Conservation (phyloP, 208 protist genomes). For the Crithidia acanthocephali region DNA sequence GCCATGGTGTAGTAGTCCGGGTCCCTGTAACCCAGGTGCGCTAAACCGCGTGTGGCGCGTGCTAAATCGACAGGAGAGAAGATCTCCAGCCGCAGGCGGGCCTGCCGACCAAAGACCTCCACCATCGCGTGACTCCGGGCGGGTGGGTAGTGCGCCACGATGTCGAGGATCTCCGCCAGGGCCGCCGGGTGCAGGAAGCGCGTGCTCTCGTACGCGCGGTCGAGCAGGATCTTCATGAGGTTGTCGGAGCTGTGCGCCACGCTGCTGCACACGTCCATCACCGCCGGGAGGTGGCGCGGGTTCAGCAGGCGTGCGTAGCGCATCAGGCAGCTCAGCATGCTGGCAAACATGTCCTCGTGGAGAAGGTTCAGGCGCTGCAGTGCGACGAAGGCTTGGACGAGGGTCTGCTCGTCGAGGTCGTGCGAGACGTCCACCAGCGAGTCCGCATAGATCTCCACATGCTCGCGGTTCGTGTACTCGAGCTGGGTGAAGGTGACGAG, state of each 20-base stretch:
- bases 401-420: conserved; percentile 65
- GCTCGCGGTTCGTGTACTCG: conserved; percentile 69
- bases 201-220: conserved; percentile 68
- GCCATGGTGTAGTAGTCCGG: conserved; percentile 75
- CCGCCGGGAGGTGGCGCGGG: conserved; percentile 58
- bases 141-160: conserved; percentile 73
- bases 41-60: conserved; percentile 58
- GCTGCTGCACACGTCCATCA: conserved; percentile 88
- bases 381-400: conserved; percentile 80
- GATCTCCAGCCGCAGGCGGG: conserved; percentile 70
- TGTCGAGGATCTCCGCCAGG: conserved; percentile 72
- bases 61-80: conserved; percentile 63
- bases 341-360: conserved; percentile 68
- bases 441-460: conserved; percentile 90
- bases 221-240: conserved; percentile 71
- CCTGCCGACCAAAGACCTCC: conserved; percentile 72
- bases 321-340: conserved; percentile 46
- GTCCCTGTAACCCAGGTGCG: conserved; percentile 79
- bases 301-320: conserved; percentile 52
- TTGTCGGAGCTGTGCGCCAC: conserved; percentile 54
- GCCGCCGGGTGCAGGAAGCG: conserved; percentile 63
- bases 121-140: conserved; percentile 71
- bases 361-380: conserved; percentile 73
- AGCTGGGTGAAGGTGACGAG: conserved; percentile 66
- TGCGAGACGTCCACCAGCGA: conserved; percentile 73